These are phyloP conservation scores for Salix udensis DNA, from an alignment of 345 rosid species.

Conservation along the genomic window DNA sequence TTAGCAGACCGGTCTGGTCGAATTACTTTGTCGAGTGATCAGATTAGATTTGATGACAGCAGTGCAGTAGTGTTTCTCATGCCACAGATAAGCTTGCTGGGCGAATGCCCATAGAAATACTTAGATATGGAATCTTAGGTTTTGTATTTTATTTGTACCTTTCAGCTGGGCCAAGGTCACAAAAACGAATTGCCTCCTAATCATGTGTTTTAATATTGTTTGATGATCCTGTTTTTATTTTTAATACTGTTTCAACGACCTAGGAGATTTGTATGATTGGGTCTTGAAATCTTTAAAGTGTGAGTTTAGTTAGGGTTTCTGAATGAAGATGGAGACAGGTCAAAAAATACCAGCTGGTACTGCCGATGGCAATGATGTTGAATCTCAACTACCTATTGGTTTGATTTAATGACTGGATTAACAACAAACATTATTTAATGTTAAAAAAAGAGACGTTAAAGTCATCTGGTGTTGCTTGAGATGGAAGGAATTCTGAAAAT, in stretches of 20 bases:
- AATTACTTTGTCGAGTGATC: too few relatives aligned
- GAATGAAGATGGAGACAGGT: background rate
- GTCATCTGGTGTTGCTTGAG: background rate
- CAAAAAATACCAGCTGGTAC: constrained; percentile 3
- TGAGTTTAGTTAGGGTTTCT: background rate
- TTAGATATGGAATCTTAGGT: background rate
- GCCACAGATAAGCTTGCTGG: too few relatives aligned
- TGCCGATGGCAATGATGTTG: background rate
- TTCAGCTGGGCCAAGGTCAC: background rate
- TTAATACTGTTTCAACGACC: background rate
- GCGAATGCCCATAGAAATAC: background rate
- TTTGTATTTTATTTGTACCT: background rate
- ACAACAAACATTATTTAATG: background rate
- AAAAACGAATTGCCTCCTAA: background rate
- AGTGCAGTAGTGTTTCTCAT: too few relatives aligned
- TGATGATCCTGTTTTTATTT: background rate
- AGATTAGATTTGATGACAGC: too few relatives aligned
- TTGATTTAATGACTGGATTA: background rate
- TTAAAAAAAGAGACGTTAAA: background rate
- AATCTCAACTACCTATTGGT: background rate
- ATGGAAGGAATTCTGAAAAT: background rate
- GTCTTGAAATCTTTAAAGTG: background rate
- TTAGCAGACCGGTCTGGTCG: too few relatives aligned
- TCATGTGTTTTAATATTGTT: too few relatives aligned
- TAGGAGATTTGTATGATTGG: background rate